Conservation (phyloP, 495 filamentous ascomycete genomes). For the Penicillium subrubescens region DNA sequence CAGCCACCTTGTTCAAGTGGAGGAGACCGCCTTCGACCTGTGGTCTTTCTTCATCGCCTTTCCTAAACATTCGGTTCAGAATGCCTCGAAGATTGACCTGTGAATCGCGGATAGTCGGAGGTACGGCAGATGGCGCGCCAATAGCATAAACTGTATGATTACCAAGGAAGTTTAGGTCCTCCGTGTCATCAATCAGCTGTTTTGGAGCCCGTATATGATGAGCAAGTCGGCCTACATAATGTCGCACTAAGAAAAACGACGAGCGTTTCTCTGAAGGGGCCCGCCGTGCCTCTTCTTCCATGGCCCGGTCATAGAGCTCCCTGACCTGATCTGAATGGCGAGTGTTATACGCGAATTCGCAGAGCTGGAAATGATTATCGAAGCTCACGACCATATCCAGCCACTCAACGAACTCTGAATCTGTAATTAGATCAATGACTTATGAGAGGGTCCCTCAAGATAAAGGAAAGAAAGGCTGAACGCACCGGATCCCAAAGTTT, state of each 20-base stretch:
- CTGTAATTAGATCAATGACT: neutral
- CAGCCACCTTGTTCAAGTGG: neutral
- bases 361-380: neutral
- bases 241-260: neutral
- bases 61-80: conserved; percentile 3
- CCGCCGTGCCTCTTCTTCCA: neutral
- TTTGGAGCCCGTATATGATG: conserved; percentile 1
- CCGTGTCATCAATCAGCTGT: neutral
- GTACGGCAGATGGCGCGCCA: neutral
- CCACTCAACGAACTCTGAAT: neutral
- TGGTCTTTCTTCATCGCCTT: neutral
- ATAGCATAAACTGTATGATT: neutral
- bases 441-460: neutral
- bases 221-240: neutral
- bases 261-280: neutral
- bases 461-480: neutral
- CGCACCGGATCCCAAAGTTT: neutral
- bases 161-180: neutral
- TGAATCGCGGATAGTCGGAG: neutral
- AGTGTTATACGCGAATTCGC: neutral
- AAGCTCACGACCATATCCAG: neutral
- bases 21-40: neutral
- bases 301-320: neutral
- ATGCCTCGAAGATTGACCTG: neutral
- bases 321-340: neutral